Evolutionary conservation across 140 eudicot genomes (phyloP).

Genomic region (Oenanthe javanica): DNA sequence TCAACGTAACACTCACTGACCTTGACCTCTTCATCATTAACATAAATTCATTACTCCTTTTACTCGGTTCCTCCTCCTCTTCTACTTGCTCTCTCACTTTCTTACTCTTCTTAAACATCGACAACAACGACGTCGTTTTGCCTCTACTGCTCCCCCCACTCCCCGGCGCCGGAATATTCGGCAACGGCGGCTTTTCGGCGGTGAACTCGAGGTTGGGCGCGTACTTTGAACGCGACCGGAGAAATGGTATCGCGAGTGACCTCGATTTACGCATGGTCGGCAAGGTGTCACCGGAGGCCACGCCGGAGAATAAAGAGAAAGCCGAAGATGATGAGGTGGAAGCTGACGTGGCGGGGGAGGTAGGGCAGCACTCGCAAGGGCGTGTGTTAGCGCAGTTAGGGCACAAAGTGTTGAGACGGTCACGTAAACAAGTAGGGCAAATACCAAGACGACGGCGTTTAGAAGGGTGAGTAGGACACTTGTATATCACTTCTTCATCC

Average conservation of each 20-base stretch:
- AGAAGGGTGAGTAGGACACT: slow-evolving; percentile 70
- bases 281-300: slow-evolving; percentile 25
- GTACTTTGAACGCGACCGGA: slow-evolving; percentile 33
- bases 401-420: slow-evolving; percentile 60
- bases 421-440: slow-evolving; percentile 74
- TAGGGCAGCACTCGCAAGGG: slow-evolving; percentile 52
- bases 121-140: slow-evolving; percentile 44
- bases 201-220: slow-evolving; percentile 3
- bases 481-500: slow-evolving; percentile 63
- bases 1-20: slow-evolving; percentile 39
- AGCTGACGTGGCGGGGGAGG: slow-evolving; percentile 31
- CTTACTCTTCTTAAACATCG: slow-evolving; percentile 34
- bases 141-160: slow-evolving; percentile 17
- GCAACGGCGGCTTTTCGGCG: slow-evolving; percentile 7
- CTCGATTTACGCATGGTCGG: slow-evolving; percentile 57
- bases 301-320: slow-evolving; percentile 19
- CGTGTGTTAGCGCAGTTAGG: slow-evolving; percentile 59
- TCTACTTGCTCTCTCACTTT: slow-evolving; percentile 17
- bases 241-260: slow-evolving; percentile 59
- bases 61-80: slow-evolving; percentile 5
- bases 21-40: slow-evolving; percentile 54
- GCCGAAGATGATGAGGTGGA: slow-evolving; percentile 34
- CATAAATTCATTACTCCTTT: slow-evolving; percentile 22
- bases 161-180: slow-evolving; percentile 13
- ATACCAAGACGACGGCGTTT: slow-evolving; percentile 62